phyloP scores from a whole-genome alignment of 2,329 filamentous ascomycete genomes.

The Fusarium hainanense region DNA sequence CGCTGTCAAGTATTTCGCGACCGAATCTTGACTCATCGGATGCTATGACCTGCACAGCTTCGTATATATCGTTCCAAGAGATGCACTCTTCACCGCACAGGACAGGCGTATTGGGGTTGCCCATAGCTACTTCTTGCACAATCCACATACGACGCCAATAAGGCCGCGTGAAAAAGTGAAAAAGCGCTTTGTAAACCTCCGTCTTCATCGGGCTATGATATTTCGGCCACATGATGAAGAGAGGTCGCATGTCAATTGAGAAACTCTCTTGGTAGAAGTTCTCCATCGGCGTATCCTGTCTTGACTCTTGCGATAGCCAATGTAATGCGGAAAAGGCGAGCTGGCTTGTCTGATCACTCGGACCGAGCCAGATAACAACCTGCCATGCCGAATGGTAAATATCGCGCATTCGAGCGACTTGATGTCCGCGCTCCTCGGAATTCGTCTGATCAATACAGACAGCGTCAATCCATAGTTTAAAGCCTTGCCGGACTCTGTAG shows the following conservation, averaged over 20 bases:
- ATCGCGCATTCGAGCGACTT: slow-evolving; percentile 5
- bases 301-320: no score
- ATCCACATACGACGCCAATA: neutral
- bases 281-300: no score
- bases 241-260: no score
- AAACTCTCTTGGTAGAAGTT: no score
- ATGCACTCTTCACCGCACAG: neutral
- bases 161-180: neutral
- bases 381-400: slow-evolving; percentile 18
- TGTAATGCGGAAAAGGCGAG: no score
- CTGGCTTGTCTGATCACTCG: neutral
- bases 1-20: neutral
- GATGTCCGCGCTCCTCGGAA: neutral
- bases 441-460: slow-evolving; percentile 6
- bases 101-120: neutral
- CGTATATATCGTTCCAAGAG: neutral
- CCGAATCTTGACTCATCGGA: neutral
- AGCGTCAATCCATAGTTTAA: slow-evolving; percentile 5
- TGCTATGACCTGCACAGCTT: neutral
- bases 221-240: no score
- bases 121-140: neutral
- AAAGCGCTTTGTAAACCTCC: neutral
- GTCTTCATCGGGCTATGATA: no score
- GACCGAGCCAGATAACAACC: neutral
- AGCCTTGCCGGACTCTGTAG: neutral